Percentiles rank a stretch among this genome's conserved stretches.
These are phyloP conservation scores for Purpureocillium lavendulum DNA, from an alignment of 2,329 filamentous ascomycete species.

Conservation along the genomic window DNA sequence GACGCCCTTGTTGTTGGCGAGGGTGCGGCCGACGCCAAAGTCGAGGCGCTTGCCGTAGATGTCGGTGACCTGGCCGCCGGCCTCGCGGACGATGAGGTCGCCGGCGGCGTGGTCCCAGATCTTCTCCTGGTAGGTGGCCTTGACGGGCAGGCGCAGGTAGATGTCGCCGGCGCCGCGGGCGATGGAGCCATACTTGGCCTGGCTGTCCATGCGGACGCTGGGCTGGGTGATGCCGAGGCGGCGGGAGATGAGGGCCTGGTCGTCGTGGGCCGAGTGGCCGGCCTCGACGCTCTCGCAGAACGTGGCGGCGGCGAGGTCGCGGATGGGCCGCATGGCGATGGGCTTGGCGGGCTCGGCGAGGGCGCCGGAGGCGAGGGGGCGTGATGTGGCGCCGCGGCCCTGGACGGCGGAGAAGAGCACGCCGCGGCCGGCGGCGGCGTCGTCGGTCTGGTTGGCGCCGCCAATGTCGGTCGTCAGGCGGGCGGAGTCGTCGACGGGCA, in stretches of 20 bases:
- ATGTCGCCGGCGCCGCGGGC: constrained; percentile 90
- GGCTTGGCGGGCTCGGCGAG: constrained; percentile 44
- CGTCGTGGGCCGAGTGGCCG: constrained; percentile 80
- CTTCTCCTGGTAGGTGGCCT: constrained; percentile 90
- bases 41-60: constrained; percentile 76
- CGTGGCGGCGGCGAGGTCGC: constrained; percentile 68
- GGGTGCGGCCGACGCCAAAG: constrained; percentile 77
- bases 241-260: constrained; percentile 72
- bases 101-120: constrained; percentile 99
- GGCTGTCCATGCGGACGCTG: constrained; percentile 94
- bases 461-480: constrained; percentile 59
- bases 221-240: constrained; percentile 80
- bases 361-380: constrained; percentile 51
- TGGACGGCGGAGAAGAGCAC: constrained; percentile 81
- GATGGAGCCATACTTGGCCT: constrained; percentile 96
- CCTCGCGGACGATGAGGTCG: constrained; percentile 87
- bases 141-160: constrained; percentile 82
- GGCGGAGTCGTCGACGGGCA: constrained; percentile 72
- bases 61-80: constrained; percentile 87
- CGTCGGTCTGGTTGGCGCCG: constrained; percentile 62
- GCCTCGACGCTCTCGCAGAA: constrained; percentile 98
- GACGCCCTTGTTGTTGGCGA: constrained; percentile 87
- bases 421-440: constrained; percentile 68
- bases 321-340: constrained; percentile 73
- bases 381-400: constrained; percentile 72